Percentiles rank a stretch among this genome's conserved stretches.
Evolutionary conservation across 192 early-diverging fungal species (phyloP).

Genomic region (Phycomyces nitens): DNA sequence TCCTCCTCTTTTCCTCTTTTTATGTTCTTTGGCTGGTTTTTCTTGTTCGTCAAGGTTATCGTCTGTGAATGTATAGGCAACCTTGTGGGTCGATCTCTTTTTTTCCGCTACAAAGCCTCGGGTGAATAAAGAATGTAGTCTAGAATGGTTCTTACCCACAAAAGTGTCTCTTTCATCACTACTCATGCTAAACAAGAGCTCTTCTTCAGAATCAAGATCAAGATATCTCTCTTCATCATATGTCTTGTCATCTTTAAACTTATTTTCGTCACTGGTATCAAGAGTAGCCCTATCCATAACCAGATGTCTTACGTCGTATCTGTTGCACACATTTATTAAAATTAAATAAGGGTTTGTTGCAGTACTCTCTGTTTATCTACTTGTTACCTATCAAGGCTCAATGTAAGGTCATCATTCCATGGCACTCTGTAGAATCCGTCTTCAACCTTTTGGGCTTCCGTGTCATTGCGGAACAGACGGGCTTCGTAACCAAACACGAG

Average conservation of each 20-base stretch:
- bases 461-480: conserved; percentile 41
- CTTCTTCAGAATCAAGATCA: conserved; percentile 62
- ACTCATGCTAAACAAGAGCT: conserved; percentile 45
- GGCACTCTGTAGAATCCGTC: conserved; percentile 37
- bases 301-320: conserved; percentile 63
- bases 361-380: not conserved
- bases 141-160: conserved; percentile 35
- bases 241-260: conserved; percentile 26
- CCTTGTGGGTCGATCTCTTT: conserved; percentile 22
- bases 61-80: conserved; percentile 27
- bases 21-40: not conserved
- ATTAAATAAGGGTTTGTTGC: not conserved
- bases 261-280: conserved; percentile 4
- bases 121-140: not conserved
- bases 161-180: conserved; percentile 49
- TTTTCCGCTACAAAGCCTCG: conserved; percentile 30
- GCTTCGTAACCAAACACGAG: conserved; percentile 52
- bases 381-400: conserved; percentile 46
- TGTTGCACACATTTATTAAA: conserved; percentile 15
- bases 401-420: conserved; percentile 36
- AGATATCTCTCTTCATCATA: conserved; percentile 52
- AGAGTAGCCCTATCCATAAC: conserved; percentile 39
- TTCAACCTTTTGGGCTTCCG: conserved; percentile 34
- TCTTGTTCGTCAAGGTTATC: too few relatives aligned
- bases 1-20: conserved; percentile 1